A percentile compares a stretch with the other conserved stretches of the same genome.
Conservation (phyloP, 1,284 basidiomycete genomes). For the Microbotryum lychnidis-dioicae region DNA sequence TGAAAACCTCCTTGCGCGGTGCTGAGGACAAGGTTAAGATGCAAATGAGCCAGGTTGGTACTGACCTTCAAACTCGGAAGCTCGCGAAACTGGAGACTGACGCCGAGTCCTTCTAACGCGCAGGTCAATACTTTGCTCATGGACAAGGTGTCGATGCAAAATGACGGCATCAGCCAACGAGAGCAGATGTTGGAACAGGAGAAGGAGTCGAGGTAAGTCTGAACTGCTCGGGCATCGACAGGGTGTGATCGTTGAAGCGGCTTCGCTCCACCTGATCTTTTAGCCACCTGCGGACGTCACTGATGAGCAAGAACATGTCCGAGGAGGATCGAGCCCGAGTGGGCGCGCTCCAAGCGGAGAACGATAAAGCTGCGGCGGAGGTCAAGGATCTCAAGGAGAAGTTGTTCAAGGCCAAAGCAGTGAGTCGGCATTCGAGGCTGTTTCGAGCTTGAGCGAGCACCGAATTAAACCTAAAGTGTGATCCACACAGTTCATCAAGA, state of each 20-base stretch:
- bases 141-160: slow-evolving; percentile 85
- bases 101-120: neutral
- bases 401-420: slow-evolving; percentile 67
- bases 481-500: slow-evolving; percentile 67
- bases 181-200: slow-evolving; percentile 74
- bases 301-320: slow-evolving; percentile 65
- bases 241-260: neutral
- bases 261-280: neutral
- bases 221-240: neutral
- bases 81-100: neutral
- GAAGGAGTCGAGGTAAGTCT: slow-evolving; percentile 60
- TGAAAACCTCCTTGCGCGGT: slow-evolving; percentile 62
- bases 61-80: neutral
- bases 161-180: slow-evolving; percentile 71
- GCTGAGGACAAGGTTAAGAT: slow-evolving; percentile 76
- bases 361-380: slow-evolving; percentile 60
- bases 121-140: slow-evolving; percentile 53
- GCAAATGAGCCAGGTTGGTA: slow-evolving; percentile 60
- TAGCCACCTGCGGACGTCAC: slow-evolving; percentile 63
- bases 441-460: neutral
- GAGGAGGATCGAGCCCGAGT: slow-evolving; percentile 70
- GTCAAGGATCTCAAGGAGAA: slow-evolving; percentile 66
- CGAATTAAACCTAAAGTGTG: neutral
- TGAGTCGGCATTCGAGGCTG: slow-evolving; percentile 39
- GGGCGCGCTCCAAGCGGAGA: slow-evolving; percentile 68